Percentiles rank a stretch among this genome's conserved stretches.
These are phyloP conservation scores for Tetrahymena thermophila DNA, from an alignment of 73 alveolate genomes.

Conservation along the genomic window DNA sequence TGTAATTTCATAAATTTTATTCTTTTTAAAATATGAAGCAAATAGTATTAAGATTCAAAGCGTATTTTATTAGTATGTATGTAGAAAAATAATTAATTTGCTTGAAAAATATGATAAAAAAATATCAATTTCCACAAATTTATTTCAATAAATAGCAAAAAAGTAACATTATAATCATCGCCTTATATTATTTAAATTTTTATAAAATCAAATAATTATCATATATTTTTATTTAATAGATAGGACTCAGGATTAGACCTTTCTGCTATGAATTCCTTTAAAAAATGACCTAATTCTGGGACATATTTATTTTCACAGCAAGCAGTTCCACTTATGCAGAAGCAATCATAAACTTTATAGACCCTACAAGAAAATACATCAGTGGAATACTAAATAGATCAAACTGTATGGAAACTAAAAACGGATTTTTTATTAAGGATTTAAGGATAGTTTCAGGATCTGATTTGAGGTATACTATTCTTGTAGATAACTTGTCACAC, in stretches of 20 bases:
- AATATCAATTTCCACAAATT: neutral
- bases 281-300: slow-evolving; percentile 53
- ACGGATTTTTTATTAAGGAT: slow-evolving; percentile 76
- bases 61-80: neutral
- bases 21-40: neutral
- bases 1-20: neutral
- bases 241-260: slow-evolving; percentile 74
- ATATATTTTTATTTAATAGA: slow-evolving; percentile 2
- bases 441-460: slow-evolving; percentile 49
- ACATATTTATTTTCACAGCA: slow-evolving; percentile 76
- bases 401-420: slow-evolving; percentile 67
- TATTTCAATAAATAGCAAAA: too few species aligned
- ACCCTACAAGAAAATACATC: slow-evolving; percentile 55
- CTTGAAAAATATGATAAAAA: neutral
- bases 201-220: too few species aligned
- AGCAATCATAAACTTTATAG: slow-evolving; percentile 61
- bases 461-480: slow-evolving; percentile 36
- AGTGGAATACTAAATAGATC: slow-evolving; percentile 62
- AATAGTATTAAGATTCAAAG: neutral
- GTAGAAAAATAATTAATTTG: neutral
- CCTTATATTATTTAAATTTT: too few species aligned
- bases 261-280: slow-evolving; percentile 60
- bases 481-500: slow-evolving; percentile 63
- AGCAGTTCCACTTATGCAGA: slow-evolving; percentile 70
- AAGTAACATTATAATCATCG: neutral